Conservation (phyloP, 805 yeast species). For the Candida sphagnicola region DNA sequence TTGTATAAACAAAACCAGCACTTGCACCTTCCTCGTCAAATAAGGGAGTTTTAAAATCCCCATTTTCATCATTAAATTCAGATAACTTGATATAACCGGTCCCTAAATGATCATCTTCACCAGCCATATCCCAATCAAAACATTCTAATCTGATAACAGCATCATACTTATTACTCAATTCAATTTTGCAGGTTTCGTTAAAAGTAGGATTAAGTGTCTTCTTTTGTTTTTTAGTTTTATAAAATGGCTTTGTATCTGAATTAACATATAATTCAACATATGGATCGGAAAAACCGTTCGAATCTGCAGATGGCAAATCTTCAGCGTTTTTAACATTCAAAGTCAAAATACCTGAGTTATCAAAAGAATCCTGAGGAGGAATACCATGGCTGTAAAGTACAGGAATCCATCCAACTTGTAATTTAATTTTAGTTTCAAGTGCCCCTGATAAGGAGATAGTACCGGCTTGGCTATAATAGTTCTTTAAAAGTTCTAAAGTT, state of each 20-base stretch:
- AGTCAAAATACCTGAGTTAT: constrained; percentile 68
- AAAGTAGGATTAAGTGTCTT: constrained; percentile 88
- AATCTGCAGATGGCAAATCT: constrained; percentile 78
- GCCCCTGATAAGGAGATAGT: constrained; percentile 53
- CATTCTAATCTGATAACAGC: constrained; percentile 56
- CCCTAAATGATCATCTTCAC: constrained; percentile 83
- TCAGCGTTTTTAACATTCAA: constrained; percentile 62
- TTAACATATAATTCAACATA: constrained; percentile 68
- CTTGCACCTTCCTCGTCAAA: constrained; percentile 45
- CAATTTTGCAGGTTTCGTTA: constrained; percentile 65
- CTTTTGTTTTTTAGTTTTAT: constrained; percentile 76
- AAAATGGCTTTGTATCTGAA: constrained; percentile 52
- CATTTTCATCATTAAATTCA: constrained; percentile 46
- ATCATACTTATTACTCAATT: constrained; percentile 58
- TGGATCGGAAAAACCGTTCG: constrained; percentile 93
- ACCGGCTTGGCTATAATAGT: constrained; percentile 61
- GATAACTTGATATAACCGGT: constrained; percentile 52
- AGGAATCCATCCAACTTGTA: constrained; percentile 80
- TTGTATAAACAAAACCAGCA: constrained; percentile 63
- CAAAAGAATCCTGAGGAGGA: constrained; percentile 71
- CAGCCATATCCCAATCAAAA: constrained; percentile 92
- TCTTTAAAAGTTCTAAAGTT: constrained; percentile 59
- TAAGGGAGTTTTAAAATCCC: constrained; percentile 51
- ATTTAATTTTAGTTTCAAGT: constrained; percentile 47
- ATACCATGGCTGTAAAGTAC: constrained; percentile 48